These are phyloP conservation scores for Cenchrus americanus DNA, from an alignment of 176 grass and related monocot species.

Conservation along the genomic window DNA sequence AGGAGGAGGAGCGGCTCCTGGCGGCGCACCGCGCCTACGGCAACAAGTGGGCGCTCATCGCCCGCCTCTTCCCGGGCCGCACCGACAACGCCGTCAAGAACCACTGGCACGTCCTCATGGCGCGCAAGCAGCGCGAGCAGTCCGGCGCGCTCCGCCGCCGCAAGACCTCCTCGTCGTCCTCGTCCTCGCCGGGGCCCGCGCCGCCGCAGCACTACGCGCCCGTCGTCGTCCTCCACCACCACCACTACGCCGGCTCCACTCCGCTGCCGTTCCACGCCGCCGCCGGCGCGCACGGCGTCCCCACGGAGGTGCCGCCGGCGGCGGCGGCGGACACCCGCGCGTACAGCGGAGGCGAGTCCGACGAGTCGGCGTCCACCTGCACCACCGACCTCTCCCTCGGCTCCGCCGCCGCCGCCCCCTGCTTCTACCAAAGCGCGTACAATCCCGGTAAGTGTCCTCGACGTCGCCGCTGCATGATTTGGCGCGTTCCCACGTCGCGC, in stretches of 20 bases:
- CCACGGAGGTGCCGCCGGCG: neutral
- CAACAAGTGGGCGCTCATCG: constrained; percentile 94
- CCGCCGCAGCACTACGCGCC: neutral
- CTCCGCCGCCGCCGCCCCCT: constrained; percentile 39
- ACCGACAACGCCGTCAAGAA: constrained; percentile 98
- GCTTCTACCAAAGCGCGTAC: constrained; percentile 51
- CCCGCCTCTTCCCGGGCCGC: constrained; percentile 78
- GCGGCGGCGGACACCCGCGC: constrained; percentile 27
- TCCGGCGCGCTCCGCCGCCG: constrained; percentile 70
- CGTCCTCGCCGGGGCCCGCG: neutral
- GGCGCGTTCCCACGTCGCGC: neutral
- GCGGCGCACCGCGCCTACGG: constrained; percentile 79
- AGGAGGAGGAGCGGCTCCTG: constrained; percentile 82
- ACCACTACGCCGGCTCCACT: neutral
- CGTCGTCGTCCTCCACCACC: constrained; percentile 29
- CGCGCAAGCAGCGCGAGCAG: constrained; percentile 73
- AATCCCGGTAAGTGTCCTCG: neutral
- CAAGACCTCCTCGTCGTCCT: constrained; percentile 34
- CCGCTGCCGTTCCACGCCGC: neutral
- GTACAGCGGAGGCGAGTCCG: constrained; percentile 70
- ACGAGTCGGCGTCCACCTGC: constrained; percentile 79
- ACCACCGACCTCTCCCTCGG: constrained; percentile 80
- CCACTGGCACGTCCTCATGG: constrained; percentile 96
- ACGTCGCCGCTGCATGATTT: constrained; percentile 4
- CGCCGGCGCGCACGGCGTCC: neutral